Base-by-base conservation (phyloP, 2,329 filamentous ascomycete species). In the Aspergillus neoniger region DNA sequence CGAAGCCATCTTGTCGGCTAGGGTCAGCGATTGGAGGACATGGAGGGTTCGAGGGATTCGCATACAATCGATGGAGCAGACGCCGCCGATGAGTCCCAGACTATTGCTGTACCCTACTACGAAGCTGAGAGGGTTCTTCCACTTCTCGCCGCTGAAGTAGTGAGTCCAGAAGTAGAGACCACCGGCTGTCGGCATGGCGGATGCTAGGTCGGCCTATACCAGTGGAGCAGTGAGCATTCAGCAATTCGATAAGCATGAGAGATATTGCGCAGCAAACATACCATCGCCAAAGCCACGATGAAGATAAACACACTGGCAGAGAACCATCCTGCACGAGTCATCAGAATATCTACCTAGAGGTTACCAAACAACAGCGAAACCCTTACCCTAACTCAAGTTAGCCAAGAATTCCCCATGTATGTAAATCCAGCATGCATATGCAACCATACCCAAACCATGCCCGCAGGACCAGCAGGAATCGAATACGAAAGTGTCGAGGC, bases 21-120 rank as follows among this genome's bases (percentile, higher is more conserved):
- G 4, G n/a, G 50, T 58, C 43, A 60, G 57, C 48, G 10, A 51
- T 9, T 28, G 25, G 21, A n/a, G 23, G 19, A 54, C 5, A 14
- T 2, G 30, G 17, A 19, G 32, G 25, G 4, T 32, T 14, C 21
- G 30, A 2, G 15, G 25, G 25, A 10, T 8, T n/a, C n/a, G 44
- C 75, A 61, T 58, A 78, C 77, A 88, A 69, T 87, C 85, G 63
- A 87, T 84, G 19, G 83, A 86, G 72, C 85, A 87, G 15, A 87
- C 75, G 5, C 85, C 85, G 38, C 84, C 85, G 15, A 87, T 77
- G 5, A 86, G 72, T 12, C 85, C 85, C 15, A 87, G 77, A 2
- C 82, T 87, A 67, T 87, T 87, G 69, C 83, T 85, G 66, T 86
- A 86, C 38, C 85, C 84, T 15, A 86, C 84, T 21, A 86, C 71